Conservation (phyloP, 2,329 filamentous ascomycete genomes). For the Aspergillus fijiensis region DNA sequence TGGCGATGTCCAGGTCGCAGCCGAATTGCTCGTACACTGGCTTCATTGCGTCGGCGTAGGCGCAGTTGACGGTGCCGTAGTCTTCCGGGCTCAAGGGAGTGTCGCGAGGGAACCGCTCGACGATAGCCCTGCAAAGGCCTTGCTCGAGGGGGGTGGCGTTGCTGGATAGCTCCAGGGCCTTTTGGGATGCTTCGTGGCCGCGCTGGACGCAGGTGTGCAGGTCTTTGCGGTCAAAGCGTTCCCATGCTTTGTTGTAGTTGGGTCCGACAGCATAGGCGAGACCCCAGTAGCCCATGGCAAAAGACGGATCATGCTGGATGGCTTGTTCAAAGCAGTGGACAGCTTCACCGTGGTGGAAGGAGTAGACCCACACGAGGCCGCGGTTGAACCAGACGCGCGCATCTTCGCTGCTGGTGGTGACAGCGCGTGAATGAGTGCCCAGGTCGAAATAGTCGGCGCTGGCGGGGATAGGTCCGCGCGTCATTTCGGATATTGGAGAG, state of each 20-base stretch:
- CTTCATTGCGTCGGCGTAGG: conserved; percentile 62
- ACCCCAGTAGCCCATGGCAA: conserved; percentile 52
- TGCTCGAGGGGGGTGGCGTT: conserved; percentile 53
- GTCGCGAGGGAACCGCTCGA: conserved; percentile 57
- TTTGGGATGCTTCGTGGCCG: conserved; percentile 45
- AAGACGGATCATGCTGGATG: conserved; percentile 42
- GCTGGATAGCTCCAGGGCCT: conserved; percentile 43
- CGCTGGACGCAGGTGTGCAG: conserved; percentile 44
- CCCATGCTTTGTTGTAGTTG: conserved; percentile 57
- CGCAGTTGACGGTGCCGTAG: conserved; percentile 53
- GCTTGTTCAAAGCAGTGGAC: conserved; percentile 51
- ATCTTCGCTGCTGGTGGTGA: conserved; percentile 54
- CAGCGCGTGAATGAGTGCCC: conserved; percentile 55
- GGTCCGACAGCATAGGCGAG: conserved; percentile 51
- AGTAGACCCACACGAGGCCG: conserved; percentile 71
- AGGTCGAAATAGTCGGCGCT: conserved; percentile 52
- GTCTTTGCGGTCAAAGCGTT: conserved; percentile 47
- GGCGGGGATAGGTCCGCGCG: conserved; percentile 12
- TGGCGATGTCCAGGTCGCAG: conserved; percentile 60
- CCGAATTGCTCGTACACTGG: conserved; percentile 52
- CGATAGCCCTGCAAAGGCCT: conserved; percentile 62
- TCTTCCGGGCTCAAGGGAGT: conserved; percentile 43
- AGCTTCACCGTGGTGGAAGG: conserved; percentile 74
- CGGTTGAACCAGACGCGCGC: conserved; percentile 69
- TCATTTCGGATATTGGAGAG: background rate